Conservation (phyloP, 2,329 filamentous ascomycete genomes). For the Neospermospora avenae region DNA sequence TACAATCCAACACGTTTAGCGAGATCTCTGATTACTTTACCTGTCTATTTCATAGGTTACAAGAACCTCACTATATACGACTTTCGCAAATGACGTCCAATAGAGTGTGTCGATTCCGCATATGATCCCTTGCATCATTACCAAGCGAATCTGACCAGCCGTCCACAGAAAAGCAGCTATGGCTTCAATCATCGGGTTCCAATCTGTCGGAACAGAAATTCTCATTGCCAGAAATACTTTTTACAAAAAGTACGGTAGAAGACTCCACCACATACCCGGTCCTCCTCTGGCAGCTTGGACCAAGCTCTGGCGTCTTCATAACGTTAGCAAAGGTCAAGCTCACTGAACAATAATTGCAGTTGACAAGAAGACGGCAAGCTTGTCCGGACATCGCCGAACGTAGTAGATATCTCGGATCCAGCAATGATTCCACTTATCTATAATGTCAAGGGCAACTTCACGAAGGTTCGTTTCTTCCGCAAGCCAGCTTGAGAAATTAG, state of each 20-base stretch:
- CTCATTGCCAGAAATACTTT: not conserved
- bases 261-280: conserved; percentile 4
- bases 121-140: not conserved
- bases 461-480: not conserved
- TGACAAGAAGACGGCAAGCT: conserved; percentile 11
- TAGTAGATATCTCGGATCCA: conserved; percentile 32
- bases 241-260: not conserved
- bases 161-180: not conserved
- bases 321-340: conserved; percentile 11
- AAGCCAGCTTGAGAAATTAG: not conserved
- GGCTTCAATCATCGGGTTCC: too few species aligned
- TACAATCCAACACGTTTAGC: too few species aligned
- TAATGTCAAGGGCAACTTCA: conserved; percentile 10
- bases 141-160: not conserved
- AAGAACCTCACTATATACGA: not conserved
- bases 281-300: conserved; percentile 8
- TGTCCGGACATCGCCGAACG: conserved; percentile 31
- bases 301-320: conserved; percentile 12
- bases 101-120: not conserved
- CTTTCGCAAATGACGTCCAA: not conserved
- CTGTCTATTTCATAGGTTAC: not conserved
- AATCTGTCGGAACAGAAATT: too few species aligned
- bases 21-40: too few species aligned
- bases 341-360: conserved; percentile 3
- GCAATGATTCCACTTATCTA: conserved; percentile 13